A percentile compares a stretch with the other conserved stretches of the same genome.
phyloP scores from a whole-genome alignment of 345 rosid species.

The Odontarrhena argentea region DNA sequence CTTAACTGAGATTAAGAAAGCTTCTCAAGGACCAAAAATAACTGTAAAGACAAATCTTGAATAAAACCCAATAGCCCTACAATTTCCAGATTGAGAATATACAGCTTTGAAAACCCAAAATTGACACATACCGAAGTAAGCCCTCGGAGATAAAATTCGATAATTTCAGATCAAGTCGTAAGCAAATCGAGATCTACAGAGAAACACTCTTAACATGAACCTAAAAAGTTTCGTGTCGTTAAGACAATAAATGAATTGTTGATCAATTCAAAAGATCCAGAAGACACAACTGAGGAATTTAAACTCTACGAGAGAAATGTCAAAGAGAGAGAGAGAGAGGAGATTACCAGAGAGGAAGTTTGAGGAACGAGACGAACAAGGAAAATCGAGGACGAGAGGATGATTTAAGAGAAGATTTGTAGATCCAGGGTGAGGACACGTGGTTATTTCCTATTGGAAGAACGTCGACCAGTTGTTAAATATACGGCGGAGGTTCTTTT shows the following conservation, averaged over 20 bases:
- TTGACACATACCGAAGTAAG: background rate
- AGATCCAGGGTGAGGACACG: constrained; percentile 33
- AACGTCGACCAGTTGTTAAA: constrained; percentile 28
- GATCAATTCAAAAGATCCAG: background rate
- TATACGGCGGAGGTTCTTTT: constrained; percentile 40
- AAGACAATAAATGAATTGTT: background rate
- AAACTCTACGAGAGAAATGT: background rate
- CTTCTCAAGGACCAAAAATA: background rate
- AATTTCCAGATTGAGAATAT: constrained; percentile 3
- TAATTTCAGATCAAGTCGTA: constrained; percentile 23
- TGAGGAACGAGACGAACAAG: constrained; percentile 27
- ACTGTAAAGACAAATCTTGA: background rate
- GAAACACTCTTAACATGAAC: background rate
- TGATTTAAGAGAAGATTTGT: constrained; percentile 23
- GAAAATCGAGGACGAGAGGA: background rate
- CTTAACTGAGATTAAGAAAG: background rate
- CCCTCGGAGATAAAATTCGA: background rate
- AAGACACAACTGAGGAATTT: background rate
- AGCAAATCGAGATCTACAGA: constrained; percentile 27
- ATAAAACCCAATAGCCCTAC: constrained; percentile 15
- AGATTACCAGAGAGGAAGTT: constrained; percentile 32
- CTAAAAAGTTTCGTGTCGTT: background rate
- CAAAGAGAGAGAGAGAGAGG: constrained; percentile 2
- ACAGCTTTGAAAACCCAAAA: background rate
- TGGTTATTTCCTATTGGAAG: constrained; percentile 15